These are phyloP conservation scores for Arthrobotrys sphaeroides DNA, from an alignment of 2,329 filamentous ascomycete species.

Conservation along the genomic window DNA sequence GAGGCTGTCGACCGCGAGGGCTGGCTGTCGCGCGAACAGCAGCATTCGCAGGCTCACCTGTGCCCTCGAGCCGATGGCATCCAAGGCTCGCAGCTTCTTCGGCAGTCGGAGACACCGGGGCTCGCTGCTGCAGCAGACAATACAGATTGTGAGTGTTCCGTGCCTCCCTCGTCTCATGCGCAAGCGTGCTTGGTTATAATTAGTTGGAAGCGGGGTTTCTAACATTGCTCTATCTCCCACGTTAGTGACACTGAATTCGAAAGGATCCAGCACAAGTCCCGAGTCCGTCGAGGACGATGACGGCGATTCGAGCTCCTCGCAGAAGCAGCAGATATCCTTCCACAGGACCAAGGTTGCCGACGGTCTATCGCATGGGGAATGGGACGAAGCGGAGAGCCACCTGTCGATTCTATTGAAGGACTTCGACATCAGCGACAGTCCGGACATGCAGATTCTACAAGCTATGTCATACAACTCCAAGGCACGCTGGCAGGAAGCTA, in stretches of 20 bases:
- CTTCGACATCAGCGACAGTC: constrained; percentile 18
- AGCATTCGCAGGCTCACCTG: neutral
- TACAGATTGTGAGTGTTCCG: constrained; percentile 21
- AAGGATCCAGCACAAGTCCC: neutral
- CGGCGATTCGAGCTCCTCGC: neutral
- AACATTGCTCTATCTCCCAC: neutral
- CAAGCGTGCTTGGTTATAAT: neutral
- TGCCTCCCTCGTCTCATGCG: neutral
- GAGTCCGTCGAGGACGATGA: neutral
- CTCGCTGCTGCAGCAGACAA: neutral
- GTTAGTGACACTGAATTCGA: too few relatives aligned
- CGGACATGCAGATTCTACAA: constrained; percentile 36
- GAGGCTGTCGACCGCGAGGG: constrained; percentile 13
- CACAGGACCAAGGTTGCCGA: constrained; percentile 37
- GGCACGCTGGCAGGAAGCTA: constrained; percentile 39
- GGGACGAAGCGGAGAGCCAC: constrained; percentile 33
- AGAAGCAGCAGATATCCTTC: constrained; percentile 38
- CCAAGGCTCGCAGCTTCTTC: neutral
- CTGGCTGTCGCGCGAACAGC: constrained; percentile 10
- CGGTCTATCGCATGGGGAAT: constrained; percentile 34
- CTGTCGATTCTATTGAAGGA: constrained; percentile 29
- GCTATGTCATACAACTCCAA: constrained; percentile 47
- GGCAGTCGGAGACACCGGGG: neutral
- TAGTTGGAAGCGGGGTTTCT: neutral
- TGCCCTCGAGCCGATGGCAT: constrained; percentile 13